Percentiles rank a stretch among this genome's conserved stretches.
Conservation (phyloP, 345 rosid species). For the Gossypium raimondii region DNA sequence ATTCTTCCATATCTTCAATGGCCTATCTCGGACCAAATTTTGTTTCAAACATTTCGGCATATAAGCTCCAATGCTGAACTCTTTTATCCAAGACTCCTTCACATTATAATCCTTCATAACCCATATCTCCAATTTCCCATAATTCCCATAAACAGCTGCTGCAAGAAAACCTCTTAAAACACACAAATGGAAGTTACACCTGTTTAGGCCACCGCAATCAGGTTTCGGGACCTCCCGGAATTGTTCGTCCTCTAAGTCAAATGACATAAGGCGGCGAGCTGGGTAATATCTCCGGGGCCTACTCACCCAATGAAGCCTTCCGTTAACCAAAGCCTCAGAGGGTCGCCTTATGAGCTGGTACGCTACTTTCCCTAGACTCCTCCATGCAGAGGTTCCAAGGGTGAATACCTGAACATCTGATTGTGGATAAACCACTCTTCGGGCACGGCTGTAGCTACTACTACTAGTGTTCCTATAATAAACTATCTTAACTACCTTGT, state of each 20-base stretch:
- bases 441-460: slow-evolving; percentile 22
- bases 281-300: slow-evolving; percentile 55
- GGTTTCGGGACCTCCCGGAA: slow-evolving; percentile 77
- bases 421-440: slow-evolving; percentile 32
- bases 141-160: slow-evolving; percentile 62
- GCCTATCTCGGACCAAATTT: slow-evolving; percentile 37
- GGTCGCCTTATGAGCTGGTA: slow-evolving; percentile 54
- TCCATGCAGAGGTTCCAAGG: slow-evolving; percentile 48
- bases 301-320: slow-evolving; percentile 80
- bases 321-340: slow-evolving; percentile 64
- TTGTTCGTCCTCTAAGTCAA: slow-evolving; percentile 68
- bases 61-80: slow-evolving; percentile 57
- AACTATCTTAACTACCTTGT: slow-evolving; percentile 63
- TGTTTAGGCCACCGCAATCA: slow-evolving; percentile 55
- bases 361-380: slow-evolving; percentile 62
- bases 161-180: slow-evolving; percentile 56
- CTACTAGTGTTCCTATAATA: slow-evolving; percentile 30
- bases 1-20: slow-evolving; percentile 51
- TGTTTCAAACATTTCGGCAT: slow-evolving; percentile 71
- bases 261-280: slow-evolving; percentile 59
- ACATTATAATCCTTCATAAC: slow-evolving; percentile 65
- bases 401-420: slow-evolving; percentile 60
- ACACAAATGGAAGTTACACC: slow-evolving; percentile 54
- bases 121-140: slow-evolving; percentile 82
- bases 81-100: slow-evolving; percentile 70